Base-by-base conservation (phyloP, 805 yeast genomes). In the Teunomyces panamensis region DNA sequence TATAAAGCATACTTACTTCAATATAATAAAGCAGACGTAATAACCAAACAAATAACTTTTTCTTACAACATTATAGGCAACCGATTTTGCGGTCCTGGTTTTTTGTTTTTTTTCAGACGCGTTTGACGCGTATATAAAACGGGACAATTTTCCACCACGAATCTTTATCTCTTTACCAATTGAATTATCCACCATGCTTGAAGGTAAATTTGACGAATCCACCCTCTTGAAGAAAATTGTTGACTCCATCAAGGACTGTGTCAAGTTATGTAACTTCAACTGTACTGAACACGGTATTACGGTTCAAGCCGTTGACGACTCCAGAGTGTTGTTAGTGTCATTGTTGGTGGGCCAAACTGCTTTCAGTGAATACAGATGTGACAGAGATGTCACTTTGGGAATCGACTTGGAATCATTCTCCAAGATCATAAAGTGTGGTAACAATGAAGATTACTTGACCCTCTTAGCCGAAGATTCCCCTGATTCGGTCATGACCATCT, bases 281-380 rank as follows among this genome's bases (percentile, higher is more conserved):
- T 94, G 97, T 74, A 83, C 95, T n/a, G 94, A 88, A 67, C 80
- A 83, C 53, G 99, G 99, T 56, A 85, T 94, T 61, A 86, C 95
- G 9, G 92, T 95, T 17, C 98, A 94, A 75, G 98, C 99, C 26
- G 94, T 94, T 57, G 99, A 94, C 71, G 95, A 90, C 65, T 90
- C 99, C 26, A 89, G 97, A 77, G 97, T 94, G 49, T 80, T 91
- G 54, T 79, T 94, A 55, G 96, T 92, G 35, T 87, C 96, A 16
- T 75, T 94, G 53, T 81, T 88, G 58, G 85, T 94, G 56, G 96
- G 95, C 49, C 82, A 84, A 53, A 91, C 87, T 51, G 91, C 96
- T 9, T 94, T 94, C 74, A 78, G 82, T 51, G 92, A 87, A 57
- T 94, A 87, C 77, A 85, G 99, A 78, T 91, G 98, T 72, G 99